A percentile compares a stretch with the other conserved stretches of the same genome.
These are phyloP conservation scores for Aspergillus quadrilineatus DNA, from an alignment of 2,329 filamentous ascomycete species.

Conservation along the genomic window DNA sequence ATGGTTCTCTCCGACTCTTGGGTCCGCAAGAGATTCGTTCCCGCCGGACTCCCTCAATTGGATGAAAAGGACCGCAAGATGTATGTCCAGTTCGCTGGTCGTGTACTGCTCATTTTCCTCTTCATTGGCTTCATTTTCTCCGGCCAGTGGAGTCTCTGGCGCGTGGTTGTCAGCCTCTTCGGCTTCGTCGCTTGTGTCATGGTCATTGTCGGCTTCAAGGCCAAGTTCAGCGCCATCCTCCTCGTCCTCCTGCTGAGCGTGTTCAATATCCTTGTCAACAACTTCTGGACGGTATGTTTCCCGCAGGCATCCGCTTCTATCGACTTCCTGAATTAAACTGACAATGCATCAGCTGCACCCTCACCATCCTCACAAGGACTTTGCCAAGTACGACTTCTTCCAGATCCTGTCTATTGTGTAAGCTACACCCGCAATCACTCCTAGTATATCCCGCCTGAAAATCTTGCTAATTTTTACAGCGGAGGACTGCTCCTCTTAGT, in stretches of 20 bases:
- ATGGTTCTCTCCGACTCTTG: slow-evolving; percentile 99
- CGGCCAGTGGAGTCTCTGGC: slow-evolving; percentile 86
- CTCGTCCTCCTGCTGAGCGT: slow-evolving; percentile 92
- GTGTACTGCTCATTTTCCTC: slow-evolving; percentile 94
- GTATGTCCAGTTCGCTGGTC: slow-evolving; percentile 98
- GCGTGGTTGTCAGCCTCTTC: slow-evolving; percentile 77
- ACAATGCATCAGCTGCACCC: slow-evolving; percentile 71
- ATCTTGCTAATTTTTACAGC: slow-evolving; percentile 34
- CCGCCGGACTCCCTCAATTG: slow-evolving; percentile 86
- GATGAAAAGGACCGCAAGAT: slow-evolving; percentile 99
- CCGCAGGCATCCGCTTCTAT: not conserved
- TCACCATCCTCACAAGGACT: slow-evolving; percentile 98
- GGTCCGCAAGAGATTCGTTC: slow-evolving; percentile 96
- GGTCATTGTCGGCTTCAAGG: slow-evolving; percentile 99
- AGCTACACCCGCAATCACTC: slow-evolving; percentile 30
- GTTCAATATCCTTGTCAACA: slow-evolving; percentile 97
- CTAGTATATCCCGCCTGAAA: not conserved
- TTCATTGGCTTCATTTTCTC: slow-evolving; percentile 97
- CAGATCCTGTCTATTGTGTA: slow-evolving; percentile 97
- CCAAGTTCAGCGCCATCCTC: slow-evolving; percentile 96
- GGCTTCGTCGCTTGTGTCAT: slow-evolving; percentile 92
- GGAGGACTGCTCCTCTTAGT: slow-evolving; percentile 93
- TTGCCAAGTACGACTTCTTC: slow-evolving; percentile 99
- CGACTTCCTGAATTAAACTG: slow-evolving; percentile 14
- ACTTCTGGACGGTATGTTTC: slow-evolving; percentile 93